Conservation (phyloP, 2,329 filamentous ascomycete genomes). For the Lachnellula hyalina region DNA sequence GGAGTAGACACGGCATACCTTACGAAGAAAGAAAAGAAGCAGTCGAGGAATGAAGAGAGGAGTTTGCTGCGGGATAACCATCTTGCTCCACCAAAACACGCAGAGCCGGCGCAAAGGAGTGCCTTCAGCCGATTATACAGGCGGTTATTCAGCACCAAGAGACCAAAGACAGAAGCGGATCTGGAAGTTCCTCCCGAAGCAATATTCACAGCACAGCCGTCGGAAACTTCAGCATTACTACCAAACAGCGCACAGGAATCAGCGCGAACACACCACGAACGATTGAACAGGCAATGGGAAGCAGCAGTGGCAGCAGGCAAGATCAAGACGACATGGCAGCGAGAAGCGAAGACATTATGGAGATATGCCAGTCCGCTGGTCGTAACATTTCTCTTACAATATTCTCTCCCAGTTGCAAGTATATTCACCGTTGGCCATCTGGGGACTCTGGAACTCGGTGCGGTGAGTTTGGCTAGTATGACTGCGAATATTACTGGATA, state of each 20-base stretch:
- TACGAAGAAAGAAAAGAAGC: slow-evolving; percentile 50
- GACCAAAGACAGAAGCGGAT: slow-evolving; percentile 36
- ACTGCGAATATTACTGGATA: slow-evolving; percentile 74
- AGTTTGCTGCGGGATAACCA: slow-evolving; percentile 62
- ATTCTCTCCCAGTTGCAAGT: slow-evolving; percentile 76
- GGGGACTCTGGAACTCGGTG: slow-evolving; percentile 64
- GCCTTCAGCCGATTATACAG: slow-evolving; percentile 37
- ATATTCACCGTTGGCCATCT: slow-evolving; percentile 74
- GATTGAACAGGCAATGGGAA: slow-evolving; percentile 73
- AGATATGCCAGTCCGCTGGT: slow-evolving; percentile 67
- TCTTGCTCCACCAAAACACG: slow-evolving; percentile 57
- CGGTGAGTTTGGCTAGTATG: slow-evolving; percentile 68
- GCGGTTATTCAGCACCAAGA: slow-evolving; percentile 51
- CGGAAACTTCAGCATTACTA: slow-evolving; percentile 36
- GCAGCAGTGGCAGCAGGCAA: slow-evolving; percentile 74
- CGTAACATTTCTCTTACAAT: slow-evolving; percentile 72
- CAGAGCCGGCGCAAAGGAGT: slow-evolving; percentile 30
- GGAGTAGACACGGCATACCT: slow-evolving; percentile 41
- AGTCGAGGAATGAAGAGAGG: slow-evolving; percentile 52
- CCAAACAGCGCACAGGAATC: slow-evolving; percentile 38
- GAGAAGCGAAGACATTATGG: slow-evolving; percentile 76
- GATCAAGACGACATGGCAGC: slow-evolving; percentile 86
- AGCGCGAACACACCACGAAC: slow-evolving; percentile 45
- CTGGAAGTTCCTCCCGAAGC: slow-evolving; percentile 32
- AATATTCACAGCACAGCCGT: slow-evolving; percentile 27